Base-by-base conservation (phyloP, 179 eudicot species). In the Corrigiola litoralis region DNA sequence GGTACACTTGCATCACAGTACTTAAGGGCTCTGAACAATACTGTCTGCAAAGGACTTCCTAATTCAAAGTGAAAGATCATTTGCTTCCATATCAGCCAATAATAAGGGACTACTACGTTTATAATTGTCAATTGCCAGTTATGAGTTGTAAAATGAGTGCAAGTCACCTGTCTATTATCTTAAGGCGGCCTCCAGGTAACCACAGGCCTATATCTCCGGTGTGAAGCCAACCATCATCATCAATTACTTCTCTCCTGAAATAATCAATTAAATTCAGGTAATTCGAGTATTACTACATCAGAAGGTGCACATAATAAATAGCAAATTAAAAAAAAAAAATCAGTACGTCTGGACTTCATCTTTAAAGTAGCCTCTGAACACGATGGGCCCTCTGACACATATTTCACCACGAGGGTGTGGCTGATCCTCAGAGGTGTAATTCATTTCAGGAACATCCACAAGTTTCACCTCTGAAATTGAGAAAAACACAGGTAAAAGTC, bases 361-460 rank as follows among this genome's bases (percentile, higher is more conserved):
- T 78, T 94, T 94, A 59, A 75, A 94, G 81, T 90, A 94, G 79
- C 99, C 99, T 75, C 66, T 78, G 78, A 94, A 90, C 56, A 90
- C 65, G 66, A 70, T 87, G 33, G 94, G 99, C 32, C 97, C 99
- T 62, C 99, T 84, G 44, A 84, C 97, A 75, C 94, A 87, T 68
- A 94, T 94, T 83, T 94, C 99, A 62, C 99, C 99, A 56, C 99
- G 97, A 62, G 99, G 99, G 72, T 86, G 66, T 7, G 97, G 99
- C 75, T 83, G 89, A 81, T 94, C 99, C 60, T 86, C 99, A 68
- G 97, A 87, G 50, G 88, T 90, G 74, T 94, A 94, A 73, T 83
- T 87, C 99, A 94, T 94, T 70, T 90, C 99, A 56, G 96, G 97
- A 66, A 94, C 97, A 72, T 94, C 99, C 63, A 85, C 91, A 67